Percentiles rank a stretch among this genome's conserved stretches.
Conservation (phyloP, 352 stramenopile genomes). For the Globisporangium irregulare region DNA sequence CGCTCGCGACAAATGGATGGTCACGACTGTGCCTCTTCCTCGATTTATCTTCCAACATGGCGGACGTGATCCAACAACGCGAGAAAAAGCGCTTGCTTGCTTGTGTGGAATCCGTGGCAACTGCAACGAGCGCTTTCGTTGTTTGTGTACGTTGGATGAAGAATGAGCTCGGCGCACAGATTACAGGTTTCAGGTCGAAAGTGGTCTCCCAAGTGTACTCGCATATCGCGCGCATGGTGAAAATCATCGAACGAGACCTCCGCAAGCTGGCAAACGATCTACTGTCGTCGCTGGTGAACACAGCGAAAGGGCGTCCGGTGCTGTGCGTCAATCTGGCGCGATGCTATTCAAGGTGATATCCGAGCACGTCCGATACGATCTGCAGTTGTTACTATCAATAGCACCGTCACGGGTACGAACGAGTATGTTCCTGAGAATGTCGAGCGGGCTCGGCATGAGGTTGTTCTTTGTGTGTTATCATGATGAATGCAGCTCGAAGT, state of each 20-base stretch:
- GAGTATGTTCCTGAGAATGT: no score
- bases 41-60: neutral
- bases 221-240: slow-evolving; percentile 44
- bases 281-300: slow-evolving; percentile 41
- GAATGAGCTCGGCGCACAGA: slow-evolving; percentile 36
- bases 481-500: no score
- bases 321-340: slow-evolving; percentile 46
- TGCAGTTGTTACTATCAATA: slow-evolving; percentile 21
- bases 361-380: slow-evolving; percentile 57
- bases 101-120: no score
- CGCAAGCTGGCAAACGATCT: slow-evolving; percentile 52
- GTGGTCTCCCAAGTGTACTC: slow-evolving; percentile 50
- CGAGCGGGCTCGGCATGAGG: no score
- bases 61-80: no score
- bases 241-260: slow-evolving; percentile 40
- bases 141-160: slow-evolving; percentile 13
- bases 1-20: neutral
- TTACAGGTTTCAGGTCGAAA: slow-evolving; percentile 46
- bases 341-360: slow-evolving; percentile 53
- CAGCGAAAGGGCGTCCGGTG: slow-evolving; percentile 52
- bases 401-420: no score
- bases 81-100: no score
- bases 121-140: neutral
- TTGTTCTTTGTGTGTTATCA: no score
- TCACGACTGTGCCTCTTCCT: neutral